Evolutionary conservation across 768 basidiomycete species (phyloP).

Genomic region (Psilocybe subaeruginosa): DNA sequence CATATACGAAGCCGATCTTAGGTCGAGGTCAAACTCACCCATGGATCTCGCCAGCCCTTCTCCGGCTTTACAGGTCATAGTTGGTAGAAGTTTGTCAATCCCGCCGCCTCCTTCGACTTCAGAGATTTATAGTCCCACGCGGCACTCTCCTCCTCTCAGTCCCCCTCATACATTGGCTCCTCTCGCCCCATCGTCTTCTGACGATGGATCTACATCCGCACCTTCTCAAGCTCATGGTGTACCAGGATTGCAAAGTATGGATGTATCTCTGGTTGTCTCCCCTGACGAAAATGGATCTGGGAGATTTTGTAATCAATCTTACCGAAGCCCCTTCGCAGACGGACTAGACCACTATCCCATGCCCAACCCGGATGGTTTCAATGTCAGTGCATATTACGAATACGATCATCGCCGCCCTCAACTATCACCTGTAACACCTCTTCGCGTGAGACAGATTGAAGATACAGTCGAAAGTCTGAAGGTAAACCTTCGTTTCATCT

Average conservation of each 20-base stretch:
- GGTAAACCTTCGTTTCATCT: background rate
- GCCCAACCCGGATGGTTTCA: too few relatives aligned
- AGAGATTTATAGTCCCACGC: background rate
- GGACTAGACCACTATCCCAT: background rate
- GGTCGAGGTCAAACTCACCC: slow-evolving; percentile 46
- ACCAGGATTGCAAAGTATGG: background rate
- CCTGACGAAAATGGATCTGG: background rate
- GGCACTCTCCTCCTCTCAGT: background rate
- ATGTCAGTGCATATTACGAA: too few relatives aligned
- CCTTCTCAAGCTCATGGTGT: background rate
- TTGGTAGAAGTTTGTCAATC: slow-evolving; percentile 14
- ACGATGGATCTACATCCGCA: background rate
- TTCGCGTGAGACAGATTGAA: background rate
- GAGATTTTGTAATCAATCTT: background rate
- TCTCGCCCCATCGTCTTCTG: background rate
- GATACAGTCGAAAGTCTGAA: slow-evolving; percentile 4
- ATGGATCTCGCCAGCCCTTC: slow-evolving; percentile 50
- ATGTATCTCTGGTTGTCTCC: background rate
- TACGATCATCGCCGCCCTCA: too few relatives aligned
- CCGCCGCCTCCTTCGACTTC: slow-evolving; percentile 4
- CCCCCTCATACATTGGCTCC: background rate
- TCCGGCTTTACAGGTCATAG: slow-evolving; percentile 16
- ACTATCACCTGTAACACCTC: background rate
- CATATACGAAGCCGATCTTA: slow-evolving; percentile 12
- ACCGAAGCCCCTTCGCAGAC: background rate